These are phyloP conservation scores for Fusarium falciforme DNA, from an alignment of 2,329 filamentous ascomycete species.

Conservation along the genomic window DNA sequence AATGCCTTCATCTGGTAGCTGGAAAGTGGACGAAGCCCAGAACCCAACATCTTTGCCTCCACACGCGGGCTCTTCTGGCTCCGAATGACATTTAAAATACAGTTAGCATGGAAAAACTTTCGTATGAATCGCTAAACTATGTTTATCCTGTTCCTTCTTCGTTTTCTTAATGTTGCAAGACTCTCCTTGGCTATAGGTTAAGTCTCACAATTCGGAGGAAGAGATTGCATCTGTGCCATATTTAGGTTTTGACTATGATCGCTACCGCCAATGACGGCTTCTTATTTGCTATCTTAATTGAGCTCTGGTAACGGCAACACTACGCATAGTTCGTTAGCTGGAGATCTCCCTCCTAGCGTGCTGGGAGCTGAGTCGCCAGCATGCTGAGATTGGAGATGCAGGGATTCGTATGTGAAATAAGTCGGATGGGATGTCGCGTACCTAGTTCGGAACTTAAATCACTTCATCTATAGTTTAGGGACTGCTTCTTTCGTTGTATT, in stretches of 20 bases:
- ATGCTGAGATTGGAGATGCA: background rate
- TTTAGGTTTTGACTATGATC: background rate
- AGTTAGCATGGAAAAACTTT: rapidly evolving
- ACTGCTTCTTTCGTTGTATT: no score
- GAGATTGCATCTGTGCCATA: background rate
- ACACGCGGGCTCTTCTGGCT: rapidly evolving
- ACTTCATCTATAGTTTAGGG: background rate
- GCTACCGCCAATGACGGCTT: background rate
- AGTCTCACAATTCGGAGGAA: background rate
- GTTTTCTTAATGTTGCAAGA: background rate
- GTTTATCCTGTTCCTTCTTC: background rate
- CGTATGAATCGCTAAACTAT: rapidly evolving
- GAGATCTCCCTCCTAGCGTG: background rate
- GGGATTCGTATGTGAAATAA: background rate
- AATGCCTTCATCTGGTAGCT: background rate
- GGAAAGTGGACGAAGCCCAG: background rate
- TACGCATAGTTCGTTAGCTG: background rate
- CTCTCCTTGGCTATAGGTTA: background rate
- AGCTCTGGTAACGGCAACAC: background rate
- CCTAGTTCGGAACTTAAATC: no score
- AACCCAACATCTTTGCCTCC: no score
- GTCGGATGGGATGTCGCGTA: background rate
- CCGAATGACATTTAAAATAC: rapidly evolving
- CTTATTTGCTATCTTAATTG: background rate
- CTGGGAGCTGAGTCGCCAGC: background rate